Base-by-base conservation (phyloP, 306 rosid species). In the Casuarina glauca region DNA sequence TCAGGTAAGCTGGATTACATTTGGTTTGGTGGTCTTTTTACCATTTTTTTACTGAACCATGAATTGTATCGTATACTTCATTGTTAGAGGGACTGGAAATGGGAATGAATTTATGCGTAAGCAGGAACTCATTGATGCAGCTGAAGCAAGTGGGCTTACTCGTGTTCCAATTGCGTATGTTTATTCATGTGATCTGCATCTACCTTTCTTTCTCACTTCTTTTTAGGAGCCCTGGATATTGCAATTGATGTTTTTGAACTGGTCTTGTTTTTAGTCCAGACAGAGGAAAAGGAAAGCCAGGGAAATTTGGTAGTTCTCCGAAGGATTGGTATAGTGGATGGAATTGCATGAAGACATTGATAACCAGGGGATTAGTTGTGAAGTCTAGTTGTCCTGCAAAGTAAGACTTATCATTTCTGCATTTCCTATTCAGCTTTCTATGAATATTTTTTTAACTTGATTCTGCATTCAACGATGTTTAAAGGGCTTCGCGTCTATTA, bases 241-340 rank as follows among this genome's bases (percentile, higher is more conserved):
- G 11, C 61, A 55, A 70, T 75, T 84, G 49, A 45, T 52, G 73
- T 77, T 75, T 83, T 26, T 36, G 68, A 69, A 61, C 61, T 26
- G 67, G 60, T 63, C 63, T 68, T 83, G n/a, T 79, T 19, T 54
- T 81, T 89, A 95, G 98, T 84, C 88, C 92, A 58, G 97, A 95
- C 81, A 86, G 80, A 78, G 97, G 97, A 71, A 92, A 90, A 82
- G 97, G 96, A 75, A 91, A 91, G 76, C 92, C 84, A 41, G 88
- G 80, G 58, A 84, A 71, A 60, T 87, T 81, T 71, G 92, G 92
- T 67, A 84, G 88, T 83, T 89, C 98, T 77, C 62, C 90, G 13
- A 85, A 76, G 81, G 97, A 92, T 50, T 92, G 97, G 97, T 95
- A 95, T 85, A 89, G 91, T 86, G 98, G 97, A 80, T 95, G 97